These are phyloP conservation scores for Dendryphion nanum DNA, from an alignment of 2,329 filamentous ascomycete species.

Conservation along the genomic window DNA sequence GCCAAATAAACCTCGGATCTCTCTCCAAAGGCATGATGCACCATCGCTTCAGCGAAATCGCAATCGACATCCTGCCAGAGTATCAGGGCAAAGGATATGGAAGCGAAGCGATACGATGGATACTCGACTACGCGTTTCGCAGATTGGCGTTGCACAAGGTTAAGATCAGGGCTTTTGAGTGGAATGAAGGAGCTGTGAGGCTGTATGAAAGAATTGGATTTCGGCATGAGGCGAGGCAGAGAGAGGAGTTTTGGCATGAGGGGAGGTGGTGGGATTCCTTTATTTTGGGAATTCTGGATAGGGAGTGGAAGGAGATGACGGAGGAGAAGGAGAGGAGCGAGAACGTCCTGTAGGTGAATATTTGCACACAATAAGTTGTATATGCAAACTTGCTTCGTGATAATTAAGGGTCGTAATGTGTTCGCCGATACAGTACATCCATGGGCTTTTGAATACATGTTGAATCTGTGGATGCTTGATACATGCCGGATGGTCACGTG, in stretches of 20 bases:
- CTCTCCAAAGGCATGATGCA: slow-evolving; percentile 18
- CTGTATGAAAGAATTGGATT: slow-evolving; percentile 51
- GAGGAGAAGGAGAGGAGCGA: slow-evolving; percentile 5
- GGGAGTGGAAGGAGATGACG: slow-evolving; percentile 24
- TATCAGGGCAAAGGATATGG: slow-evolving; percentile 48
- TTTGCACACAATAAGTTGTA: not conserved
- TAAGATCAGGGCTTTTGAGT: slow-evolving; percentile 41
- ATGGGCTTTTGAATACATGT: too few species aligned
- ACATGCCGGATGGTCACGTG: too few species aligned
- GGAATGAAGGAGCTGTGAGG: slow-evolving; percentile 43
- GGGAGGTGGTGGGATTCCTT: slow-evolving; percentile 39
- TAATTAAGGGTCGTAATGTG: not conserved
- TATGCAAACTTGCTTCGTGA: not conserved
- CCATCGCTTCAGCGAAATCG: slow-evolving; percentile 45
- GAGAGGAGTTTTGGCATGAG: slow-evolving; percentile 46
- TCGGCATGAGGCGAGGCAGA: slow-evolving; percentile 42
- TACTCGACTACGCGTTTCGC: slow-evolving; percentile 47
- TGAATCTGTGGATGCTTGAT: too few species aligned
- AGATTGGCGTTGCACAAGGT: slow-evolving; percentile 48
- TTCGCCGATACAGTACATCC: not conserved
- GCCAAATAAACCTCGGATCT: slow-evolving; percentile 13
- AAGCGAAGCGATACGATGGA: slow-evolving; percentile 49
- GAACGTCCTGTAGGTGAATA: not conserved
- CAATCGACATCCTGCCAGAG: slow-evolving; percentile 34
- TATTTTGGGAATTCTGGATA: slow-evolving; percentile 25